Conservation (phyloP, 2,329 filamentous ascomycete genomes). For the Trichoderma endophyticum region DNA sequence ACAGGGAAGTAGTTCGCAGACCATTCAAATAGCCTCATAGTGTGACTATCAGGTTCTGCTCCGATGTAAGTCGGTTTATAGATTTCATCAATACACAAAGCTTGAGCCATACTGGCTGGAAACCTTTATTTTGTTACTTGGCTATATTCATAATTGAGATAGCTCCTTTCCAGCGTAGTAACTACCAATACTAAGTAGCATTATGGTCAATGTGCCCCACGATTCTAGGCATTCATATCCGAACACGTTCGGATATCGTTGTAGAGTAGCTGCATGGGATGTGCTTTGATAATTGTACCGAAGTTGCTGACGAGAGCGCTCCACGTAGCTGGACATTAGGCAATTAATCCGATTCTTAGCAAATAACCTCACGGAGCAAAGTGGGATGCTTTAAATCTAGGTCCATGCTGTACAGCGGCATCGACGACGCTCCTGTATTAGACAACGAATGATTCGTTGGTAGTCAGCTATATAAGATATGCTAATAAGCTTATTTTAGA, state of each 20-base stretch:
- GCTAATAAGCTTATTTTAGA: background rate
- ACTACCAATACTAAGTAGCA: background rate
- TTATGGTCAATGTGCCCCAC: background rate
- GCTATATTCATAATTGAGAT: background rate
- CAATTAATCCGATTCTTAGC: background rate
- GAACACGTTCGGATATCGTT: background rate
- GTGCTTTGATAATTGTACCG: background rate
- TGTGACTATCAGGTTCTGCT: background rate
- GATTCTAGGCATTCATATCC: background rate
- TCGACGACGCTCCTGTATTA: background rate
- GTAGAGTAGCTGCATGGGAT: background rate
- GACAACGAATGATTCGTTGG: background rate
- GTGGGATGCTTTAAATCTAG: background rate
- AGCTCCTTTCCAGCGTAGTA: background rate
- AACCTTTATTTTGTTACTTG: background rate
- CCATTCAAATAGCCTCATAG: background rate
- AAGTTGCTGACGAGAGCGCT: background rate
- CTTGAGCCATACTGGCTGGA: background rate
- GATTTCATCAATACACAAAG: background rate
- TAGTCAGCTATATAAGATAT: background rate
- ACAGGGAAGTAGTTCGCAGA: background rate
- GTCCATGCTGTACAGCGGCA: background rate
- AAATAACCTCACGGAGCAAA: background rate
- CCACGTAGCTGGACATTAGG: background rate
- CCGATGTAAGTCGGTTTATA: background rate